phyloP scores from a whole-genome alignment of 345 rosid genomes.

The Hibiscus trionum region DNA sequence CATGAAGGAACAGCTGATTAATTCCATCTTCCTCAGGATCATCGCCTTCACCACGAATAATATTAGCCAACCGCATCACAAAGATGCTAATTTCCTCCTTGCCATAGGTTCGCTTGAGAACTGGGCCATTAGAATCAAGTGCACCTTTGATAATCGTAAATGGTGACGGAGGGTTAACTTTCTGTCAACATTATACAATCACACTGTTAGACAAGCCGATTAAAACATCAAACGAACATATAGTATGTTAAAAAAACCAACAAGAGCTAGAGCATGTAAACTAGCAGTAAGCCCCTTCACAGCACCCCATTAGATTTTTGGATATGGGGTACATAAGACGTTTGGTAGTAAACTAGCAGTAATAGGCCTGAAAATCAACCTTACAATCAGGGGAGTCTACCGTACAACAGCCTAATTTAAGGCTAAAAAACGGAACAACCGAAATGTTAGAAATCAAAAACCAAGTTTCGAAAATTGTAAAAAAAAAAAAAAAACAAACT shows the following conservation, averaged over 20 bases:
- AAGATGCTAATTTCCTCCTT: conserved; percentile 64
- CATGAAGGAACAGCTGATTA: conserved; percentile 78
- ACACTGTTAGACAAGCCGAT: background rate
- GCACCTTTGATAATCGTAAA: conserved; percentile 67
- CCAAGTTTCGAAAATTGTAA: too few relatives aligned
- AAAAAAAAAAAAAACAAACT: too few relatives aligned
- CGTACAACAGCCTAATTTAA: too few relatives aligned
- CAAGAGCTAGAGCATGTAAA: background rate
- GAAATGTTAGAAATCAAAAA: too few relatives aligned
- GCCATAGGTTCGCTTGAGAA: conserved; percentile 50
- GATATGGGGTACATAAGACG: too few relatives aligned
- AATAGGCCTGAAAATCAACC: background rate
- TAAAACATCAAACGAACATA: background rate
- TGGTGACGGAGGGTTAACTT: conserved; percentile 68
- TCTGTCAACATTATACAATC: conserved; percentile 31
- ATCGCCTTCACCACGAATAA: conserved; percentile 35
- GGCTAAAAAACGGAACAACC: too few relatives aligned
- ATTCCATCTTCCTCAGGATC: conserved; percentile 50
- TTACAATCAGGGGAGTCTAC: background rate
- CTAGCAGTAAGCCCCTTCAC: background rate
- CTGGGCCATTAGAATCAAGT: conserved; percentile 61
- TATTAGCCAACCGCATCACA: conserved; percentile 54
- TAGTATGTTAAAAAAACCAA: background rate
- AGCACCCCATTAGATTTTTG: background rate
- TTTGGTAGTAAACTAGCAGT: background rate